Percentiles rank a stretch among this genome's conserved stretches.
These are phyloP conservation scores for Boletus mariae DNA, from an alignment of 1,284 basidiomycete genomes.

Conservation along the genomic window DNA sequence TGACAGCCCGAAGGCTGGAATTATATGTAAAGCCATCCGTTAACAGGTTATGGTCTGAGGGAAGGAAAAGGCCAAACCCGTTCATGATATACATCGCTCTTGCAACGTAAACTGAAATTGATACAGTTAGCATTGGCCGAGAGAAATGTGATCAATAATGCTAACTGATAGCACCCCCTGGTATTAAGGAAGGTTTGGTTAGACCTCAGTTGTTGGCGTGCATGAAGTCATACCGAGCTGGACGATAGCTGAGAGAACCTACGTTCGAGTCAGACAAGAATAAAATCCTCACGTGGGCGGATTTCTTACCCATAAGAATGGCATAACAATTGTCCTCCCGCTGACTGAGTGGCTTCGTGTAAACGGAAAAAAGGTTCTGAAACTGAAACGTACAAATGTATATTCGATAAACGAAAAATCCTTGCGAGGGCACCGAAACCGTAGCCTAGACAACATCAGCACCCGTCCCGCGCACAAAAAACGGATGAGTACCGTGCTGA, in stretches of 20 bases:
- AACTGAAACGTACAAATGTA: constrained; percentile 7
- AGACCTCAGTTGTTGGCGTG: not conserved
- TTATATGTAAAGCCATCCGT: not conserved
- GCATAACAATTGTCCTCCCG: constrained; percentile 4
- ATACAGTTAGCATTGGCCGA: not conserved
- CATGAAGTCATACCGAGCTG: constrained; percentile 10
- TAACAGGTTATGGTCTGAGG: not conserved
- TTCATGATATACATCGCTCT: constrained; percentile 5
- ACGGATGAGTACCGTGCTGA: constrained; percentile 1
- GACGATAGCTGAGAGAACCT: constrained; percentile 1
- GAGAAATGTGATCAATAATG: not conserved
- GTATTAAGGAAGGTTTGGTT: not conserved
- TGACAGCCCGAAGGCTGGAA: not conserved
- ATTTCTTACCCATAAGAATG: constrained; percentile 14
- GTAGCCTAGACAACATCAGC: constrained; percentile 1
- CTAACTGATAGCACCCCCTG: constrained; percentile 5
- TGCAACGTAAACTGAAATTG: constrained; percentile 4
- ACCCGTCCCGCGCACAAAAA: not conserved
- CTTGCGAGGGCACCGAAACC: constrained; percentile 4
- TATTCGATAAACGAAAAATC: constrained; percentile 16
- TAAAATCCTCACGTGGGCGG: rapidly evolving
- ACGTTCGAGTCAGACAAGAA: not conserved
- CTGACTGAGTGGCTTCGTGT: constrained; percentile 3
- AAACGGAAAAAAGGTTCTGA: not conserved
- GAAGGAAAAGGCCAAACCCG: constrained; percentile 2